phyloP scores from a whole-genome alignment of 495 filamentous ascomycete species.

The Tetracladium marchalianum region DNA sequence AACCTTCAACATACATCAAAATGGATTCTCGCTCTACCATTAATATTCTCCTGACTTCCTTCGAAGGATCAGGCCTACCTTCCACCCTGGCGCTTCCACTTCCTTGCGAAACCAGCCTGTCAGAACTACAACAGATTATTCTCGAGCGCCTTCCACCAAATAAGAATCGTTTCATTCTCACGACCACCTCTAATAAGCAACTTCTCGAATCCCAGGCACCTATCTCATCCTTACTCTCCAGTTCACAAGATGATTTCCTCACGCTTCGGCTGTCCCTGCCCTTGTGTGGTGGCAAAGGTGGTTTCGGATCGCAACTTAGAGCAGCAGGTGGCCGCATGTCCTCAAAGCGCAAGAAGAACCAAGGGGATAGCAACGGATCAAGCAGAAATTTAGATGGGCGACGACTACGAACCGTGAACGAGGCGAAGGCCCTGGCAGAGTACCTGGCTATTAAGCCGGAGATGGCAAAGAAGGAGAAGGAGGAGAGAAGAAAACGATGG shows the following conservation, averaged over 20 bases:
- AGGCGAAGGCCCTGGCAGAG: slow-evolving; percentile 89
- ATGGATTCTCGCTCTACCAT: slow-evolving; percentile 35
- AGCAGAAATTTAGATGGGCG: slow-evolving; percentile 91
- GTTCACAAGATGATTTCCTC: slow-evolving; percentile 52
- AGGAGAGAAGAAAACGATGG: slow-evolving; percentile 70
- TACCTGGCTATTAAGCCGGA: slow-evolving; percentile 93
- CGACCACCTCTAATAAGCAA: slow-evolving; percentile 70
- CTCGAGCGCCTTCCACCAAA: slow-evolving; percentile 51
- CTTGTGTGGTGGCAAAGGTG: slow-evolving; percentile 86
- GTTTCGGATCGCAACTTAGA: slow-evolving; percentile 93
- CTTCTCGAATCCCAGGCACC: slow-evolving; percentile 38
- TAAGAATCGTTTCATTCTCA: slow-evolving; percentile 55
- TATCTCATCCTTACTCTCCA: slow-evolving; percentile 42
- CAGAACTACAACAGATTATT: slow-evolving; percentile 54
- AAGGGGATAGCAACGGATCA: slow-evolving; percentile 76
- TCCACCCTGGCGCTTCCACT: slow-evolving; percentile 65
- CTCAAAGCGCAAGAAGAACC: slow-evolving; percentile 74
- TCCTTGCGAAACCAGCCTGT: slow-evolving; percentile 52
- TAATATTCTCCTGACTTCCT: slow-evolving; percentile 76
- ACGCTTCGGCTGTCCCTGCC: slow-evolving; percentile 67
- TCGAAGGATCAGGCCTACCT: slow-evolving; percentile 72
- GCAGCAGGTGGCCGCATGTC: slow-evolving; percentile 98
- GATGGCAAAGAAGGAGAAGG: slow-evolving; percentile 88
- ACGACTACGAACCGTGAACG: slow-evolving; percentile 79
- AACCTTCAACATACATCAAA: no score